Conservation (phyloP, 2,329 filamentous ascomycete genomes). For the Aspergillus aculeatinus region DNA sequence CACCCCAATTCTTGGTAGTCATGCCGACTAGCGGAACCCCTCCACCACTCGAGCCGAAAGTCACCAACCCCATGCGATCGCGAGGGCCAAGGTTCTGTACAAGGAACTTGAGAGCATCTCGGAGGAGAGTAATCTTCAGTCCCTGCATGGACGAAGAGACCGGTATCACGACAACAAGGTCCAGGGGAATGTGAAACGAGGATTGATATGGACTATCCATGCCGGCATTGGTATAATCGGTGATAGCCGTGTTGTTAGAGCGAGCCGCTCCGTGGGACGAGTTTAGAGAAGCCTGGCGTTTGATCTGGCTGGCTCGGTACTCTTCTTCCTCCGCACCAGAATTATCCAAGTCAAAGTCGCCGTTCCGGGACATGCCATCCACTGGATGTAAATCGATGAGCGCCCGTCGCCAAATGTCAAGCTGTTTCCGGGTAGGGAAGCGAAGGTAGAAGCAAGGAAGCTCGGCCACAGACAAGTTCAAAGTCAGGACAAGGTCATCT, state of each 20-base stretch:
- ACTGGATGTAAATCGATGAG: slow-evolving; percentile 77
- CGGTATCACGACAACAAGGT: slow-evolving; percentile 93
- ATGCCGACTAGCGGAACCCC: slow-evolving; percentile 96
- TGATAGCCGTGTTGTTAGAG: slow-evolving; percentile 83
- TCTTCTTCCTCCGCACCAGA: slow-evolving; percentile 90
- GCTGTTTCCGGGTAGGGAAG: slow-evolving; percentile 74
- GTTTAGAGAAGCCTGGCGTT: slow-evolving; percentile 76
- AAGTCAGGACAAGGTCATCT: slow-evolving; percentile 81
- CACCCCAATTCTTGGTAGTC: slow-evolving; percentile 91
- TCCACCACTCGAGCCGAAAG: slow-evolving; percentile 90
- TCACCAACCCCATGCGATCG: slow-evolving; percentile 95
- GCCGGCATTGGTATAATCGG: slow-evolving; percentile 80
- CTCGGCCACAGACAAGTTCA: slow-evolving; percentile 87
- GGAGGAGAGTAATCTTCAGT: slow-evolving; percentile 93
- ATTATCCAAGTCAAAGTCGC: slow-evolving; percentile 76
- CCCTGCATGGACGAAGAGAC: slow-evolving; percentile 99
- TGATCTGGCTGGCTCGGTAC: slow-evolving; percentile 59
- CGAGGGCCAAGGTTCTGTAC: slow-evolving; percentile 85
- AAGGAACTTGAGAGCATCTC: slow-evolving; percentile 89
- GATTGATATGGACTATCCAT: slow-evolving; percentile 52
- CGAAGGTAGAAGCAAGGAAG: slow-evolving; percentile 91
- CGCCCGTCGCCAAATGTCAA: slow-evolving; percentile 88
- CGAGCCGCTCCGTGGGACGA: slow-evolving; percentile 79
- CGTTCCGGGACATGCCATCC: slow-evolving; percentile 60
- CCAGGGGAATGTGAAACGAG: slow-evolving; percentile 87